These are phyloP conservation scores for Globisporangium polare DNA, from an alignment of 352 stramenopile genomes.

Conservation along the genomic window DNA sequence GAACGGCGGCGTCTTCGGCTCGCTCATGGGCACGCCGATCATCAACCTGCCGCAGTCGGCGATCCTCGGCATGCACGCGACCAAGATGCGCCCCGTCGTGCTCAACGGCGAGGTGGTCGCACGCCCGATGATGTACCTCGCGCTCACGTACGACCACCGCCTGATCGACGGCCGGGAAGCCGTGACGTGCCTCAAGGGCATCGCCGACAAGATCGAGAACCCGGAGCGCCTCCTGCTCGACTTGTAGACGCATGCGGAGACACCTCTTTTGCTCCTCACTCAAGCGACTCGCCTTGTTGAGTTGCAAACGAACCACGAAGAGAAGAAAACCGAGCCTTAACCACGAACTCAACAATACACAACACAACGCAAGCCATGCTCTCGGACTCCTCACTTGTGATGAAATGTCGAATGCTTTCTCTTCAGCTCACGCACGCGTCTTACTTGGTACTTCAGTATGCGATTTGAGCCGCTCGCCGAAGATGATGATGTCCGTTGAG, in stretches of 20 bases:
- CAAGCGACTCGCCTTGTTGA: neutral
- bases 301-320: neutral
- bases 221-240: slow-evolving; percentile 94
- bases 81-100: slow-evolving; percentile 97
- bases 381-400: no score
- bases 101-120: slow-evolving; percentile 94
- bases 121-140: slow-evolving; percentile 99
- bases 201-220: slow-evolving; percentile 98
- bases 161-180: slow-evolving; percentile 98
- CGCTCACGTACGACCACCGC: slow-evolving; percentile 99
- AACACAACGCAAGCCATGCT: neutral
- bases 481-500: no score
- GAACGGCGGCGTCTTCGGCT: slow-evolving; percentile 98
- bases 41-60: slow-evolving; percentile 98
- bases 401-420: no score
- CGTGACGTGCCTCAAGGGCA: slow-evolving; percentile 97
- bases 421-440: no score
- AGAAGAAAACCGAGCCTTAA: neutral
- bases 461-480: no score
- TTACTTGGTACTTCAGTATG: no score
- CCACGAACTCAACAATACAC: neutral
- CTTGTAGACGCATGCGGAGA: slow-evolving; percentile 61
- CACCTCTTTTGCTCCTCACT: neutral
- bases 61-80: slow-evolving; percentile 99
- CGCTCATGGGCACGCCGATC: slow-evolving; percentile 98